These are phyloP conservation scores for Plasmodium gonderi DNA, from an alignment of 169 alveolate genomes.

Conservation along the genomic window DNA sequence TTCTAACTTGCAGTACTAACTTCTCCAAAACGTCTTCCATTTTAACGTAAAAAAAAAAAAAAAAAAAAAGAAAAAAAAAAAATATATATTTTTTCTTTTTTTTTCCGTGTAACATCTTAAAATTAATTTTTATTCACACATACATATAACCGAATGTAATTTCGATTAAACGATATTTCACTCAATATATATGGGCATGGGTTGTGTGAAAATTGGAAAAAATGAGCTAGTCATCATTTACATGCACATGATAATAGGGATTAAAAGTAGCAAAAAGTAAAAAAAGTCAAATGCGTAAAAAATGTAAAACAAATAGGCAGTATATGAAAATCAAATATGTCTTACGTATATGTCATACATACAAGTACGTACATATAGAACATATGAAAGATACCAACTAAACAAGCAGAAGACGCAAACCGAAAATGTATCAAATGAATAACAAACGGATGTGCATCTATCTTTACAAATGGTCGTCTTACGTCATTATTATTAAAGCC, in stretches of 20 bases:
- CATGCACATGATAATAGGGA: neutral
- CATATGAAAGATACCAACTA: neutral
- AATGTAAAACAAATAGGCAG: neutral
- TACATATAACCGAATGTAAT: neutral
- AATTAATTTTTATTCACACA: neutral
- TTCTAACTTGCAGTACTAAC: neutral
- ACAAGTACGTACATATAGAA: neutral
- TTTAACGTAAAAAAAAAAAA: no score
- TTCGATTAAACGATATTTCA: neutral
- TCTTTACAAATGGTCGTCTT: neutral
- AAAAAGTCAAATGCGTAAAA: neutral
- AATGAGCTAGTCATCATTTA: neutral
- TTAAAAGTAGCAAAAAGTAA: neutral
- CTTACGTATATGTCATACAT: neutral
- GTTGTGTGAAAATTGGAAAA: neutral
- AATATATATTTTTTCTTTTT: neutral
- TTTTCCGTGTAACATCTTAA: neutral
- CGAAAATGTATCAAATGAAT: neutral
- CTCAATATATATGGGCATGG: neutral
- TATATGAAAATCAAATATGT: neutral
- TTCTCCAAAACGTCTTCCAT: neutral
- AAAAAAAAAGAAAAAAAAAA: no score
- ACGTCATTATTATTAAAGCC: neutral
- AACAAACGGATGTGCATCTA: neutral
- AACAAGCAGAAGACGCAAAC: neutral